Conservation (phyloP, 2,329 filamentous ascomycete species). For the Penicillium sp. region DNA sequence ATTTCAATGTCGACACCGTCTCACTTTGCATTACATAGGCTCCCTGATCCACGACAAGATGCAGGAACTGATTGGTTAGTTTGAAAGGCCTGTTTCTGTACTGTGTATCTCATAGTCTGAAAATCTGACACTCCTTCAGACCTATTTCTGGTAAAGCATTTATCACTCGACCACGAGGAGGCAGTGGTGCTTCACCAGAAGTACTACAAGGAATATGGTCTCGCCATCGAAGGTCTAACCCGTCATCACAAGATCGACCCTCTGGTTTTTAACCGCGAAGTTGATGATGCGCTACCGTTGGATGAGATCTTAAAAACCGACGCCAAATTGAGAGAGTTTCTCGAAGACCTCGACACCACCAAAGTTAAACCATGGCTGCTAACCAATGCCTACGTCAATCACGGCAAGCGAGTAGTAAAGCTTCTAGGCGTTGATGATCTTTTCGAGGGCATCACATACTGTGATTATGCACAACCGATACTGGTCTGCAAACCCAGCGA, state of each 20-base stretch:
- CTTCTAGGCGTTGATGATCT: conserved; percentile 79
- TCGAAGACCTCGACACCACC: conserved; percentile 74
- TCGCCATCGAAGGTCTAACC: conserved; percentile 94
- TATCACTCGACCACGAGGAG: conserved; percentile 69
- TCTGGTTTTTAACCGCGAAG: conserved; percentile 87
- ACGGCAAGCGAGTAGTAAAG: conserved; percentile 75
- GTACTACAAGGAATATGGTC: conserved; percentile 93
- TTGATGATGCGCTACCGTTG: conserved; percentile 89
- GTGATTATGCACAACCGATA: conserved; percentile 72
- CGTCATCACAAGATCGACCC: conserved; percentile 93
- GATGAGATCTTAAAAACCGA: conserved; percentile 80
- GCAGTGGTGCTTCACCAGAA: conserved; percentile 81
- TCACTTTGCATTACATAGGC: conserved; percentile 41
- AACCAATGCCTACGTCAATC: conserved; percentile 91
- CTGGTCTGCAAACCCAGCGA: conserved; percentile 83
- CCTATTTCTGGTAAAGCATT: conserved; percentile 62
- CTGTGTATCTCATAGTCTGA: conserved; percentile 39
- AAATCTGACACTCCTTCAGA: conserved; percentile 34
- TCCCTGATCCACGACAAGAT: conserved; percentile 84
- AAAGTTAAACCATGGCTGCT: conserved; percentile 92
- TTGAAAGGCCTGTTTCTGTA: conserved; percentile 30
- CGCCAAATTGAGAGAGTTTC: conserved; percentile 66
- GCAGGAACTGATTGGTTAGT: conserved; percentile 68
- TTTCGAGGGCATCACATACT: conserved; percentile 93
- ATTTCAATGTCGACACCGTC: neutral